These are phyloP conservation scores for Fonsecaea erecta DNA, from an alignment of 2,329 filamentous ascomycete genomes.

Conservation along the genomic window DNA sequence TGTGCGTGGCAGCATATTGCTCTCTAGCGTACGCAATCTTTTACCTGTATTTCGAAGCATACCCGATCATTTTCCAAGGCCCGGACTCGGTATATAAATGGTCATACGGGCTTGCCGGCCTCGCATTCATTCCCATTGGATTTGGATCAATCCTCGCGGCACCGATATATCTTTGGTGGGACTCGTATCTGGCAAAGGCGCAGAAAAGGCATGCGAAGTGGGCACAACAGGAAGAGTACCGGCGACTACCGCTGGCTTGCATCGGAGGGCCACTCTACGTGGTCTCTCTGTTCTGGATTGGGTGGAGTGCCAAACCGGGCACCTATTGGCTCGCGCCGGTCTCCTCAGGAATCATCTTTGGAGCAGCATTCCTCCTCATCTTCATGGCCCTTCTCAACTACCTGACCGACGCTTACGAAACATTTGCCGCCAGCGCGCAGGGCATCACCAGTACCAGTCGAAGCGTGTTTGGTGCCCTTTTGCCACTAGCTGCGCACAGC, in stretches of 20 bases:
- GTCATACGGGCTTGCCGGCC: constrained; percentile 43
- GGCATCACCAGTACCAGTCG: constrained; percentile 58
- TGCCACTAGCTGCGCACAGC: constrained; percentile 57
- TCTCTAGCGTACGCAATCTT: constrained; percentile 71
- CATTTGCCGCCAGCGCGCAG: constrained; percentile 64
- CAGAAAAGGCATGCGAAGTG: constrained; percentile 58
- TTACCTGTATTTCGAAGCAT: constrained; percentile 78
- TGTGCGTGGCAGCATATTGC: constrained; percentile 71
- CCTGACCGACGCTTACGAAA: constrained; percentile 69
- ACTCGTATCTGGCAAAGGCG: constrained; percentile 61
- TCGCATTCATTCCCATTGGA: constrained; percentile 56
- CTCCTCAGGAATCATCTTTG: constrained; percentile 65
- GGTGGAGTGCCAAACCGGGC: constrained; percentile 42
- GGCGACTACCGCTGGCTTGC: constrained; percentile 72
- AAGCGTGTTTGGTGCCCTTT: constrained; percentile 58
- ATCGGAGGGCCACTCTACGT: constrained; percentile 66
- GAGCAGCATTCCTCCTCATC: constrained; percentile 63
- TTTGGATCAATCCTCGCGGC: constrained; percentile 65
- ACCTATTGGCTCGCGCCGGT: constrained; percentile 56
- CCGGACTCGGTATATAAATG: constrained; percentile 43
- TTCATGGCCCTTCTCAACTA: constrained; percentile 70
- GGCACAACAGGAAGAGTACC: constrained; percentile 62
- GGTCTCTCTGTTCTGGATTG: constrained; percentile 60
- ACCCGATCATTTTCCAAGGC: constrained; percentile 68
- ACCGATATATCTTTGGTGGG: constrained; percentile 68